Base-by-base conservation (phyloP, 441 rosid genomes). In the Brassica hybrid region DNA sequence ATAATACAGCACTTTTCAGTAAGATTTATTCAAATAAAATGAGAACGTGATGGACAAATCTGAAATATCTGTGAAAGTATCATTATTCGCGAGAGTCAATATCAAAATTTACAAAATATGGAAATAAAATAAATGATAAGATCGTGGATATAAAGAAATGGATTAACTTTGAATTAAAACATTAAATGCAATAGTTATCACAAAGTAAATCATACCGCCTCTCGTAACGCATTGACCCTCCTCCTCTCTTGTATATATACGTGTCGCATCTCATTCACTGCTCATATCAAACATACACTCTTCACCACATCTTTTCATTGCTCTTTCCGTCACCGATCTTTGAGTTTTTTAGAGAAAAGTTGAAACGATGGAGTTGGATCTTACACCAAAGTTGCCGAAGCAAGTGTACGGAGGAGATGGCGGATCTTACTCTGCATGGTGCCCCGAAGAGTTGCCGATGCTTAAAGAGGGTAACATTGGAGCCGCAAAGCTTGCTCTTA, bases 221-320 rank as follows among this genome's bases (percentile, higher is more conserved):
- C n/a, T 12, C 50, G 50, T 43, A 45, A 45, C 16, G 52, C 16
- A 12, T 45, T 13, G 52, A 45, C n/a, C 52, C 52, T 43, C 16
- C n/a, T n/a, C n/a, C 52, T 45, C 52, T 45, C 52, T 45, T 45
- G 52, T 45, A 45, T 45, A 45, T 45, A 45, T 45, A 45, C 52
- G 52, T 45, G 52, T 45, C 52, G 52, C 52, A 45, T 13, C 52
- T 45, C 52, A 45, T 45, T 45, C 14, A 45, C n/a, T 45, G 16
- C 4, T 45, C 52, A 12, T 45, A 45, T 45, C 52, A 45, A 45
- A 45, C 52, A 13, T 45, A 12, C 52, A 45, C 50, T 43, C 14
- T 43, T 43, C 5, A 45, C 52, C 1, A 45, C 16, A 45, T 45
- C 52, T 45, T 45, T 45, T 45, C 52, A 45, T 45, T 45, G 52